Conservation (phyloP, 306 rosid genomes). For the Cucumis sativus region Cucumber_9930_V3 NC_026655.2:23045001-23045500, state of each 20-base stretch:
- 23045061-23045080: slow-evolving; percentile 48
- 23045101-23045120: slow-evolving; percentile 20
- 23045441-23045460: slow-evolving; percentile 1
- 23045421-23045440: slow-evolving; percentile 3
- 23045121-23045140: slow-evolving; percentile 24
- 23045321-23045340: slow-evolving; percentile 20
- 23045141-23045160: slow-evolving; percentile 26
- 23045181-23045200: slow-evolving; percentile 35
- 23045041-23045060: slow-evolving; percentile 46
- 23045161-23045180: slow-evolving; percentile 26
- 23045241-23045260: slow-evolving; percentile 41
- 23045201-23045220: slow-evolving; percentile 38
- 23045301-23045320: slow-evolving; percentile 31
- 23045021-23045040: slow-evolving; percentile 36
- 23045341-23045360: slow-evolving; percentile 35
- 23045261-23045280: slow-evolving; percentile 42
- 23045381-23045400: slow-evolving; percentile 16
- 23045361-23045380: slow-evolving; percentile 21
- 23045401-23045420: slow-evolving; percentile 9
- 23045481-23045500: not conserved
- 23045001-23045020: slow-evolving; percentile 41
- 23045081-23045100: slow-evolving; percentile 29
- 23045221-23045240: slow-evolving; percentile 38
- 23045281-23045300: slow-evolving; percentile 35
- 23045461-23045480: not conserved